Conservation (phyloP, 345 rosid species). For the Bruguiera sexangula region DNA sequence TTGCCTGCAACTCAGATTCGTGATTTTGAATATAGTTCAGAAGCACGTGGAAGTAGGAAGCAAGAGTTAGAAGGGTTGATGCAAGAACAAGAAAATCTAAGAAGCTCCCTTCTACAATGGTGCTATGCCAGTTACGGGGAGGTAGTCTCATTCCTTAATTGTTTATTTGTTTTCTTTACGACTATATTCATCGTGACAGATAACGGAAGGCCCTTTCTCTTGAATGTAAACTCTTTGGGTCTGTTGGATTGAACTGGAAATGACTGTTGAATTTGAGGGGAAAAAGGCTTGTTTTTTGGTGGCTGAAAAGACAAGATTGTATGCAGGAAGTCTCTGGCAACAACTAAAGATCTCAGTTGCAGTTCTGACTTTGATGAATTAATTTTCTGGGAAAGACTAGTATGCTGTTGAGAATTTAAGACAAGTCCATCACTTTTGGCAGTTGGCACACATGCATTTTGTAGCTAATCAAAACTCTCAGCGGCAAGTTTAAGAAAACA, state of each 20-base stretch:
- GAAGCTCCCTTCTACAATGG: constrained; percentile 96
- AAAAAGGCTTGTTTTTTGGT: background rate
- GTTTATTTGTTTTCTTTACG: background rate
- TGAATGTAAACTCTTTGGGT: background rate
- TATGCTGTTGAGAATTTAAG: background rate
- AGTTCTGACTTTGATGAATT: background rate
- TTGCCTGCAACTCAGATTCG: constrained; percentile 54
- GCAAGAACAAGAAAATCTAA: constrained; percentile 74
- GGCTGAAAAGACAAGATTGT: background rate
- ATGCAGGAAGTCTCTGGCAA: background rate
- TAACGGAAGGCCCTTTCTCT: background rate
- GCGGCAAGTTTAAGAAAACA: no score
- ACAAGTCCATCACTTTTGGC: no score
- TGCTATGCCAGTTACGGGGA: constrained; percentile 96
- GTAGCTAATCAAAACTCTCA: no score
- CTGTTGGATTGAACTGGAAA: background rate
- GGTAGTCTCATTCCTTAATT: constrained; percentile 39
- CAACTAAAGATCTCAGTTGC: background rate
- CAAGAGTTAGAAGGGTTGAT: constrained; percentile 73
- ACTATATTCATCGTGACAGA: background rate
- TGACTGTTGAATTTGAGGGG: background rate
- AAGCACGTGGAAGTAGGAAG: constrained; percentile 82
- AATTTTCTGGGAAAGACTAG: background rate
- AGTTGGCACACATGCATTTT: no score
- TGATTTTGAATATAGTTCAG: constrained; percentile 86